Conservation (phyloP, 1,284 basidiomycete genomes). For the Trichosporon asahii region DNA sequence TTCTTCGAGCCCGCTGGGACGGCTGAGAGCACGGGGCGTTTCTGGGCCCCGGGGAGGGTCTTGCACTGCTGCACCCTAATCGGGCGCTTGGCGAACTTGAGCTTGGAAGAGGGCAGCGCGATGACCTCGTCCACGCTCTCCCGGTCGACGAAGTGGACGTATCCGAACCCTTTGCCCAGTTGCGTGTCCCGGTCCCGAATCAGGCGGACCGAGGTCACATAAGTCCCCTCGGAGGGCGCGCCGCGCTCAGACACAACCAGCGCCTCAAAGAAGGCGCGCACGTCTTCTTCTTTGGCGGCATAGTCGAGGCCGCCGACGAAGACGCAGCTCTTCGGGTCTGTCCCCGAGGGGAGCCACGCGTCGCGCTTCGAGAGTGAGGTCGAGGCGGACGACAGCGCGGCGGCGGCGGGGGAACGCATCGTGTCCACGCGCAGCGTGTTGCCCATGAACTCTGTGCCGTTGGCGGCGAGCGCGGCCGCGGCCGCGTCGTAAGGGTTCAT, state of each 20-base stretch:
- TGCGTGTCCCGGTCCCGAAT: slow-evolving; percentile 89
- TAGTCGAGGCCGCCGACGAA: slow-evolving; percentile 95
- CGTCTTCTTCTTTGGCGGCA: slow-evolving; percentile 81
- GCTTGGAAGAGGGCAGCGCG: slow-evolving; percentile 65
- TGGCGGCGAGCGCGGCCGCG: slow-evolving; percentile 61
- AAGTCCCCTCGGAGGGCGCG: slow-evolving; percentile 44
- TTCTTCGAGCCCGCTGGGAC: slow-evolving; percentile 14
- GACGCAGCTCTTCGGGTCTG: slow-evolving; percentile 74
- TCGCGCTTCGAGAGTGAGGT: slow-evolving; percentile 43
- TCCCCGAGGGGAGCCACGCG: slow-evolving; percentile 44
- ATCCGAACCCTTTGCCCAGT: slow-evolving; percentile 96
- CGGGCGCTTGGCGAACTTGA: slow-evolving; percentile 85
- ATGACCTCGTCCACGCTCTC: slow-evolving; percentile 86
- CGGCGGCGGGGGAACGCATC: slow-evolving; percentile 55
- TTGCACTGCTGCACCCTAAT: slow-evolving; percentile 83
- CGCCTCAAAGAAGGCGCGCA: slow-evolving; percentile 81
- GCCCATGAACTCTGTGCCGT: slow-evolving; percentile 72
- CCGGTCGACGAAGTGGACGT: slow-evolving; percentile 80
- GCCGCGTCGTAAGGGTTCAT: slow-evolving; percentile 70
- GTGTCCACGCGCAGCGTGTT: slow-evolving; percentile 71
- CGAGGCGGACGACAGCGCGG: slow-evolving; percentile 29
- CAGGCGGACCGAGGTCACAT: slow-evolving; percentile 82
- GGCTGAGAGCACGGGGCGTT: slow-evolving; percentile 23
- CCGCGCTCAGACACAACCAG: slow-evolving; percentile 74
- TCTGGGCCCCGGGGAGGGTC: slow-evolving; percentile 49